These are phyloP conservation scores for Rhodomyrtus tomentosa DNA, from an alignment of 345 rosid species.

Conservation along the genomic window DNA sequence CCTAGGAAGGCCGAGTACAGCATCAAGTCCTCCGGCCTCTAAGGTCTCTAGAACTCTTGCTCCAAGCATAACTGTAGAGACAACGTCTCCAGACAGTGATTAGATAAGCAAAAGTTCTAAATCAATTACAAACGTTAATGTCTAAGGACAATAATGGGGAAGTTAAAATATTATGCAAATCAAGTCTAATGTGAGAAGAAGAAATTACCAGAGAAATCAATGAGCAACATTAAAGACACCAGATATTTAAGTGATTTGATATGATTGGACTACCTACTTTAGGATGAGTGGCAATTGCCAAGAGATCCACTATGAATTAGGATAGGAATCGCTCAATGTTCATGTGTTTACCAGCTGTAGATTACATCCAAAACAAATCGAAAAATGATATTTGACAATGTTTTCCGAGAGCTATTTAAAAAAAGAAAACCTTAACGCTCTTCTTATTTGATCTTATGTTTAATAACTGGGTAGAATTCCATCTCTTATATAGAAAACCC, in stretches of 20 bases:
- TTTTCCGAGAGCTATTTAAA: background rate
- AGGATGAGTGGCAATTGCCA: background rate
- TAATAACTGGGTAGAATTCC: background rate
- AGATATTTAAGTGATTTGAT: background rate
- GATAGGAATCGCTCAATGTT: background rate
- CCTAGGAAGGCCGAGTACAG: constrained; percentile 51
- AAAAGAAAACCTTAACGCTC: background rate
- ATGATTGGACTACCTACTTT: background rate
- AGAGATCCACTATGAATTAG: fast-evolving
- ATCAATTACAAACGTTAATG: background rate
- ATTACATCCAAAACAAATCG: background rate
- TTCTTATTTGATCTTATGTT: background rate
- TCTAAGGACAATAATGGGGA: background rate
- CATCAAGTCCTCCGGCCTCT: background rate
- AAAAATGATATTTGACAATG: background rate
- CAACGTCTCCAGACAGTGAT: background rate
- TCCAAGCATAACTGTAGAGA: background rate
- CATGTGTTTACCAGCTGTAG: background rate
- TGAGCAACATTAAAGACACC: fast-evolving
- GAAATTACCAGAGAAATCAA: background rate
- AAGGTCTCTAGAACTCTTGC: background rate
- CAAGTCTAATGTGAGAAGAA: background rate
- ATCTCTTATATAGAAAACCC: background rate
- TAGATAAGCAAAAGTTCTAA: too few relatives aligned
- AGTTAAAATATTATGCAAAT: background rate